Percentiles rank a stretch among this genome's conserved stretches.
Conservation (phyloP, 306 rosid species). For the Gynostemma pentaphyllum region DNA sequence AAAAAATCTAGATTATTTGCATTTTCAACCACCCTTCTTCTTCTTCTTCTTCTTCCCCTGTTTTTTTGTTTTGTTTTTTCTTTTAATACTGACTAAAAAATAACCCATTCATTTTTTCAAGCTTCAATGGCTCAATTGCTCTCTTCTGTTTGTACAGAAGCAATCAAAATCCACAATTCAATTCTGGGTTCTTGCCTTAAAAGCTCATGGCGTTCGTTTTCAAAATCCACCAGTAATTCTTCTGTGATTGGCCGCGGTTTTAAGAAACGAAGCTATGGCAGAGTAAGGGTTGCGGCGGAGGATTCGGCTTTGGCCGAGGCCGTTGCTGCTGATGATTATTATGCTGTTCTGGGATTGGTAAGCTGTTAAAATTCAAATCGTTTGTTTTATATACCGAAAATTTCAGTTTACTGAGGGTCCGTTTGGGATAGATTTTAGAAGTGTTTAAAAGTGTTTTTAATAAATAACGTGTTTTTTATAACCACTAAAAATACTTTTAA, state of each 20-base stretch:
- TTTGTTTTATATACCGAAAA: too few species aligned
- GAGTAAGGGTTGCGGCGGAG: conserved; percentile 48
- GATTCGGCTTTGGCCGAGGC: conserved; percentile 28
- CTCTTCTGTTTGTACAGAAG: conserved; percentile 54
- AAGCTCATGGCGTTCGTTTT: conserved; percentile 31
- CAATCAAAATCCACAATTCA: conserved; percentile 46
- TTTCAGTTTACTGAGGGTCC: too few species aligned
- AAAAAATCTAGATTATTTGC: not conserved
- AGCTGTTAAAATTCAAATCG: not conserved
- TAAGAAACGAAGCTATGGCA: conserved; percentile 32
- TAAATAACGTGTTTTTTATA: too few species aligned
- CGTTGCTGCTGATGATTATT: conserved; percentile 82
- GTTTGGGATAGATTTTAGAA: too few species aligned
- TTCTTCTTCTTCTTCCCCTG: too few species aligned
- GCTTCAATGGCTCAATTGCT: conserved; percentile 52
- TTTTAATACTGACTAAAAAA: not conserved
- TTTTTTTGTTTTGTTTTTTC: too few species aligned
- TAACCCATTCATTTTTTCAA: not conserved
- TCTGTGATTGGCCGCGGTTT: conserved; percentile 22
- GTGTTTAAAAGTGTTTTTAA: too few species aligned
- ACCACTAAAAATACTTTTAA: too few species aligned
- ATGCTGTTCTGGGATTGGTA: conserved; percentile 89
- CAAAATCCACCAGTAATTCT: conserved; percentile 20
- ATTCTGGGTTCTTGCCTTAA: conserved; percentile 23
- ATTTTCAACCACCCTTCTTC: conserved; percentile 2